Percentiles rank a stretch among this genome's conserved stretches.
Evolutionary conservation across 768 basidiomycete species (phyloP).

Genomic region (Calvatia gigantea): DNA sequence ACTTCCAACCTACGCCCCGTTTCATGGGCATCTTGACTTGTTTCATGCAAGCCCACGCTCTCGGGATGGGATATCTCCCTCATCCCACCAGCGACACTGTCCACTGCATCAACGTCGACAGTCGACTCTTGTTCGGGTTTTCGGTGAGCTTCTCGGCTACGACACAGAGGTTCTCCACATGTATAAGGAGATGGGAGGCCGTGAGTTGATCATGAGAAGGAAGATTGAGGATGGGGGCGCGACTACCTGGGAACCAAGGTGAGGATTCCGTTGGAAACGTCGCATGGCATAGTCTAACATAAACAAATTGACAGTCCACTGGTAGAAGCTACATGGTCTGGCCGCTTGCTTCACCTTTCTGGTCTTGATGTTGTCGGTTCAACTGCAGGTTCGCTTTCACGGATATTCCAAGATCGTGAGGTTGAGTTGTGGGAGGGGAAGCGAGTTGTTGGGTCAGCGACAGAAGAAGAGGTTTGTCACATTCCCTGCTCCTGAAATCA

Average conservation of each 20-base stretch:
- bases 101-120: constrained; percentile 60
- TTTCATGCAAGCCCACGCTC: constrained; percentile 58
- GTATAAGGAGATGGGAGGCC: constrained; percentile 67
- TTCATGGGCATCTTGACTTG: constrained; percentile 58
- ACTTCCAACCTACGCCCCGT: constrained; percentile 44
- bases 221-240: constrained; percentile 55
- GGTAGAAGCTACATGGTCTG: constrained; percentile 56
- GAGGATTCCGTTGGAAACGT: neutral
- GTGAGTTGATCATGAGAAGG: constrained; percentile 62
- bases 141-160: constrained; percentile 58
- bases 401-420: constrained; percentile 60
- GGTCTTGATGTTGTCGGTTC: constrained; percentile 64
- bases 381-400: constrained; percentile 59
- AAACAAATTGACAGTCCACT: constrained; percentile 34
- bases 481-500: neutral
- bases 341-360: constrained; percentile 53
- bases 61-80: constrained; percentile 66
- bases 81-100: constrained; percentile 53
- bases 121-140: constrained; percentile 51
- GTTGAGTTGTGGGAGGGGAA: constrained; percentile 62
- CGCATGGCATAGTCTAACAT: neutral
- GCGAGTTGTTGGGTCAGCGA: constrained; percentile 50
- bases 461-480: constrained; percentile 38
- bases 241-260: constrained; percentile 62
- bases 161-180: constrained; percentile 56